A percentile compares a stretch with the other conserved stretches of the same genome.
Evolutionary conservation across 495 filamentous ascomycete genomes (phyloP).

Genomic region (Lasiosphaeria hispida): DNA sequence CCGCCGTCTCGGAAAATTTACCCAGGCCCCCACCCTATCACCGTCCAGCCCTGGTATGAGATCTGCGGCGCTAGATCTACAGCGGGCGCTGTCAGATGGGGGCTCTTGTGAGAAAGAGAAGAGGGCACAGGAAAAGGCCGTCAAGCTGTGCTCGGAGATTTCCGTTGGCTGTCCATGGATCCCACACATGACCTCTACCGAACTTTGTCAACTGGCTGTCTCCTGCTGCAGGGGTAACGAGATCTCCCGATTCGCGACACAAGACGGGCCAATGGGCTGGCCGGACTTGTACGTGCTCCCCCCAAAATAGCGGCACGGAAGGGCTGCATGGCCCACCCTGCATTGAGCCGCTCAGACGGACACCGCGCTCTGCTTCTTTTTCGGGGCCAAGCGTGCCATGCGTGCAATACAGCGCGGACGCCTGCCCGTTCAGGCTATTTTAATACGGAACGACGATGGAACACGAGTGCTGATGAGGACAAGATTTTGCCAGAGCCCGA

Average conservation of each 20-base stretch:
- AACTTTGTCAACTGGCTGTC: no score
- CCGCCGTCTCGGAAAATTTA: slow-evolving; percentile 14
- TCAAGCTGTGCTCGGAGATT: not conserved
- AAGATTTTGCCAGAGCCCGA: not conserved
- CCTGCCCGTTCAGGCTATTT: slow-evolving; percentile 24
- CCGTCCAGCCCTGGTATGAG: not conserved
- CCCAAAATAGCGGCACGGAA: not conserved
- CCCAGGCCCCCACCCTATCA: slow-evolving; percentile 2
- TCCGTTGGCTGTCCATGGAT: not conserved
- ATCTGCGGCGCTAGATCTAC: slow-evolving; percentile 5
- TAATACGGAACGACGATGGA: slow-evolving; percentile 28
- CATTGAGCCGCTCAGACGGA: slow-evolving; percentile 22
- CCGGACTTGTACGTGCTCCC: not conserved
- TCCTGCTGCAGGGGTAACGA: not conserved
- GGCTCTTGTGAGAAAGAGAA: not conserved
- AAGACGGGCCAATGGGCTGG: not conserved
- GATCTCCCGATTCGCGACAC: slow-evolving; percentile 7
- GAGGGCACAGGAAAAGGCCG: not conserved
- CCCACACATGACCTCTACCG: not conserved
- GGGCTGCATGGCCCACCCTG: slow-evolving; percentile 2
- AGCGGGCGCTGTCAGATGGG: not conserved
- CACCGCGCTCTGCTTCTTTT: not conserved
- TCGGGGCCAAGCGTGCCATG: slow-evolving; percentile 4
- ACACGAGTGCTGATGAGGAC: no score
- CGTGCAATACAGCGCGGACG: slow-evolving; percentile 6